Evolutionary conservation across 2,329 filamentous ascomycete species (phyloP).

Genomic region (Ceratocystis variospora): DNA sequence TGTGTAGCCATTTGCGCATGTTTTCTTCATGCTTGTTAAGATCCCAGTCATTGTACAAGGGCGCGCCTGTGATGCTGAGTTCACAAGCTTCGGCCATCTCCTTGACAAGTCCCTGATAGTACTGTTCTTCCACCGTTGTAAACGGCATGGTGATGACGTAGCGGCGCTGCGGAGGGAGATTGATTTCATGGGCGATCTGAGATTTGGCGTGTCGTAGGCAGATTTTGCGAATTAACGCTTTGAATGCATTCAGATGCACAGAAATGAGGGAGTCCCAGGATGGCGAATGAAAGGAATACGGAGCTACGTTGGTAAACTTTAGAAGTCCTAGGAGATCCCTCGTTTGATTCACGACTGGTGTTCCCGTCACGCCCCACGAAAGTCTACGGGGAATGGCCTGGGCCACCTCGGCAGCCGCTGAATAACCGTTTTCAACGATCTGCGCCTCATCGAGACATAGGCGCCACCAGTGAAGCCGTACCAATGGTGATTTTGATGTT

Average conservation of each 20-base stretch:
- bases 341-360: conserved; percentile 69
- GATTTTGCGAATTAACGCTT: conserved; percentile 54
- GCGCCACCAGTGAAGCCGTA: conserved; percentile 78
- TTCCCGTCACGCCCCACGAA: conserved; percentile 86
- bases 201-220: conserved; percentile 78
- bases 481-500: conserved; percentile 58
- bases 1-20: conserved; percentile 69
- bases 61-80: conserved; percentile 49
- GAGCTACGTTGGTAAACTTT: conserved; percentile 42
- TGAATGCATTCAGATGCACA: conserved; percentile 50
- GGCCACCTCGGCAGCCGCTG: conserved; percentile 67
- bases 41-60: conserved; percentile 49
- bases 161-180: conserved; percentile 68
- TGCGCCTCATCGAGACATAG: conserved; percentile 69
- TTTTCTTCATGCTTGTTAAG: conserved; percentile 48
- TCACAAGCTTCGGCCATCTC: conserved; percentile 60
- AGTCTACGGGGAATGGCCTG: conserved; percentile 68
- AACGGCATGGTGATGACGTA: conserved; percentile 84
- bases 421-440: conserved; percentile 84
- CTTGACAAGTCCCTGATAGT: conserved; percentile 64
- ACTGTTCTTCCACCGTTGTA: conserved; percentile 77
- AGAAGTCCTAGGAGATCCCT: conserved; percentile 67
- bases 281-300: neutral
- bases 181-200: conserved; percentile 62
- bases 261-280: conserved; percentile 53